Conservation (phyloP, 345 rosid species). For the Syzygium oleosum region DNA sequence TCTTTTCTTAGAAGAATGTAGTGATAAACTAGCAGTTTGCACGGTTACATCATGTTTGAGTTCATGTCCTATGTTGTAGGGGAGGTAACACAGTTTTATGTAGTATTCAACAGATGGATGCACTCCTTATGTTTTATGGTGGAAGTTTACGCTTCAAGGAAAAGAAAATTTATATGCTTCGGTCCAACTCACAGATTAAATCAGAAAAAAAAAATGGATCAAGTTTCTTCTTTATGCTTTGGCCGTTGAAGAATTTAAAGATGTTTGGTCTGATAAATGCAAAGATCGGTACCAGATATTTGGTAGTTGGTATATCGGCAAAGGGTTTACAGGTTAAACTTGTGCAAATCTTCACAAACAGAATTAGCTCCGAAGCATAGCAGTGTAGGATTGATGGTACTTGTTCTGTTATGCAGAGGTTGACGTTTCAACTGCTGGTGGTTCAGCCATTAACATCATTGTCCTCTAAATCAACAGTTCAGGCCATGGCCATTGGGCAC, state of each 20-base stretch:
- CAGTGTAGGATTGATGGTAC: background rate
- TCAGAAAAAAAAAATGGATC: background rate
- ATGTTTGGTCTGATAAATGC: background rate
- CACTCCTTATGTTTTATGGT: background rate
- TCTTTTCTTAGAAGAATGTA: background rate
- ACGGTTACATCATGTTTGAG: background rate
- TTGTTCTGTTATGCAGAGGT: conserved; percentile 1
- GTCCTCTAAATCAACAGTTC: background rate
- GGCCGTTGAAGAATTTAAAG: background rate
- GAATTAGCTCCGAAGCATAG: background rate
- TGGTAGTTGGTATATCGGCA: background rate
- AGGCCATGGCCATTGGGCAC: background rate
- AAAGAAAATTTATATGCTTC: background rate
- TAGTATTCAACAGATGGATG: background rate
- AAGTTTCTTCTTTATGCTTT: background rate
- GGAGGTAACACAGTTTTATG: background rate
- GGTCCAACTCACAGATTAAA: background rate
- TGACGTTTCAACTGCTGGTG: conserved; percentile 20
- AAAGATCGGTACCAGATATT: background rate
- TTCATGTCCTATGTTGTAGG: background rate
- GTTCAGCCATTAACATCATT: conserved; percentile 21
- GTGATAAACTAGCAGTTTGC: background rate
- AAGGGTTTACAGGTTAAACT: background rate
- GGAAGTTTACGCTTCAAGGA: background rate
- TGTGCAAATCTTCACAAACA: background rate